Base-by-base conservation (phyloP, 164 flowering plant species). In the Macadamia integrifolia region DNA sequence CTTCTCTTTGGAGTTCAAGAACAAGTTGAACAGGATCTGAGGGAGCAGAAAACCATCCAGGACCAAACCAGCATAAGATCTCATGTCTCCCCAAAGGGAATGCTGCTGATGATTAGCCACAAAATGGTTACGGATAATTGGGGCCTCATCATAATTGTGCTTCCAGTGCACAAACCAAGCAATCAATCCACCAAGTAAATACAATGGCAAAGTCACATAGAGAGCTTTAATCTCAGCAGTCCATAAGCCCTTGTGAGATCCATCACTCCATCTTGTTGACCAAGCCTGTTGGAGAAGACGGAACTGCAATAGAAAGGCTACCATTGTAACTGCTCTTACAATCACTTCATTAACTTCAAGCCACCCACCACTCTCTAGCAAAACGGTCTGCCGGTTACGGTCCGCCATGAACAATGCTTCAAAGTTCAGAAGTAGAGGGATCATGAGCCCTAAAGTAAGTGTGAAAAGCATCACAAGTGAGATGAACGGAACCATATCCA, bases 21-120 rank as follows among this genome's bases (percentile, higher is more conserved):
- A 79, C 2, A 84, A 18, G 76, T 86, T 89, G 65, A 85, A 71
- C 18, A 86, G 62, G 62, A 89, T 78, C 72, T 89, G 92, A 56
- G 95, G 92, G 53, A 89, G 69, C 3, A 89, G 87, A 61, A 86
- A 89, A 29, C 86, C 81, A 65, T 87, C 92, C 58, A 84, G 78
- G 49, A 84, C 72, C 75, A 89, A 74, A n/a, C 90, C 92, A 12
- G 78, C 81, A 64, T 82, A 89, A n/a, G 90, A 83, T 71, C 73
- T 80, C 50, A 85, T 65, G 70, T 74, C 76, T 14, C 66, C 72
- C 85, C 78, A 84, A 10, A 81, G 14, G 10, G 84, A 75, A 64
- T 62, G 75, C 57, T 60, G 66, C 9, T 58, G 70, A 6, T 69
- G 15, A 68, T n/a, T 31, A 61, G 1, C 43, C n/a, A 59, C 1